These are phyloP conservation scores for Aspergillus terreus DNA, from an alignment of 2,329 filamentous ascomycete species.

Conservation along the genomic window DNA sequence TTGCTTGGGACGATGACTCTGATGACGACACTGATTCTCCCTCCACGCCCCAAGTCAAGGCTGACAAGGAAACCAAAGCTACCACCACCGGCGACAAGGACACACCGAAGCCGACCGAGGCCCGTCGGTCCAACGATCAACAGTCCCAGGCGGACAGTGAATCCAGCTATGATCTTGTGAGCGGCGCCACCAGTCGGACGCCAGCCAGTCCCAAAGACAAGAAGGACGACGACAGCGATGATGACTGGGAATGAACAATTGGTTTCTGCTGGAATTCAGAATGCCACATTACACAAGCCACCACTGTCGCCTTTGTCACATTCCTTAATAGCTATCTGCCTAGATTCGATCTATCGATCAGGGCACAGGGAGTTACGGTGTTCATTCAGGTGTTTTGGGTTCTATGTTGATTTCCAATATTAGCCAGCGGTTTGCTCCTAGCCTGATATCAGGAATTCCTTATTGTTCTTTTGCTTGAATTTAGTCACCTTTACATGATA, in stretches of 20 bases:
- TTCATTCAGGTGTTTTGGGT: neutral
- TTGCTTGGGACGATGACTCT: slow-evolving; percentile 69
- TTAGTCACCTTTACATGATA: no score
- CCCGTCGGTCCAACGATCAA: slow-evolving; percentile 75
- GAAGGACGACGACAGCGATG: slow-evolving; percentile 60
- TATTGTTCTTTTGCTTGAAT: neutral
- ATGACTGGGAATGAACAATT: slow-evolving; percentile 67
- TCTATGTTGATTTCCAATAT: neutral
- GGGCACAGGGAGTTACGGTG: neutral
- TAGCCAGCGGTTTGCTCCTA: neutral
- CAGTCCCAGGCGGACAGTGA: slow-evolving; percentile 91
- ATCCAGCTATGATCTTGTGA: slow-evolving; percentile 92
- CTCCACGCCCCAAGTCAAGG: slow-evolving; percentile 39
- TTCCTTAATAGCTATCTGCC: neutral
- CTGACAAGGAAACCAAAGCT: slow-evolving; percentile 34
- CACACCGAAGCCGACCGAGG: slow-evolving; percentile 59
- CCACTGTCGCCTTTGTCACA: neutral
- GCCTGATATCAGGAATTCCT: neutral
- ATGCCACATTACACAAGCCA: neutral
- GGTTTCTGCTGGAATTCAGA: neutral
- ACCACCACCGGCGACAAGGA: slow-evolving; percentile 34
- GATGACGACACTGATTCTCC: slow-evolving; percentile 50
- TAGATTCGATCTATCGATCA: neutral
- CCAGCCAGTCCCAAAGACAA: slow-evolving; percentile 61
- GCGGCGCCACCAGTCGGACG: slow-evolving; percentile 72